Evolutionary conservation across 129 eudicot species (phyloP), one percentile per base, ranked within the genome.

Genomic region (Centella asiatica): DNA sequence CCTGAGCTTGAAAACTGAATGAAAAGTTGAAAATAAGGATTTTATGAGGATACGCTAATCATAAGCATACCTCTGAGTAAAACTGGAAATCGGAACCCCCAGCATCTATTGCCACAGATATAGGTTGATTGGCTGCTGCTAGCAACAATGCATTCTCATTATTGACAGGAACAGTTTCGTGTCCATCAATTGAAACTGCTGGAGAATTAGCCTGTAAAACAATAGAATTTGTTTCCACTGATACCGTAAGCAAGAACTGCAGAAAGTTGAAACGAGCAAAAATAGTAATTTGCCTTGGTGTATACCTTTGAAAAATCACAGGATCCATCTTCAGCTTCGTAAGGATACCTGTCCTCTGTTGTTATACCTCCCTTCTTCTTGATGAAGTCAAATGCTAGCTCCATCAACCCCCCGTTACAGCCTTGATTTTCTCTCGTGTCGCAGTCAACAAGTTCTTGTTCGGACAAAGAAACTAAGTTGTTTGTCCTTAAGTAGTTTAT

Each of bases 61-160:
- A 62, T 34, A 22, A 2, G 26, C 44, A 64, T 83, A 90, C 97
- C 95, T 90, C 93, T 0, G 82, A 76, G 64, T 90, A 90, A 83
- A 86, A 90, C 79, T 86, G 97, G 57, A 90, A 80, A 74, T 83
- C 89, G 1, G 68, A 57, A 42, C 81, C 84, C 10, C 83, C 86
- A 2, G 97, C 97, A 40, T 90, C 97, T 29, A 86, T 83, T 36
- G 95, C 93, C 10, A 90, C 97, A 11, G 97, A 54, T 2, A 81
- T 58, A n/a, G 95, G 95, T 74, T 90, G 97, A 62, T 81, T 71
- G 9, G 93, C 97, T 28, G 66, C 97, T 37, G 95, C 97, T 83
- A 85, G 74, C 71, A 74, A 67, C 44, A 89, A 74, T 27, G 97
- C 92, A 31, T 69, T 60, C 84, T 89, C 97, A 49, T 90, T 37